Evolutionary conservation across 2,329 filamentous ascomycete genomes (phyloP).

Genomic region (Phyllosticta capitalensis): DNA sequence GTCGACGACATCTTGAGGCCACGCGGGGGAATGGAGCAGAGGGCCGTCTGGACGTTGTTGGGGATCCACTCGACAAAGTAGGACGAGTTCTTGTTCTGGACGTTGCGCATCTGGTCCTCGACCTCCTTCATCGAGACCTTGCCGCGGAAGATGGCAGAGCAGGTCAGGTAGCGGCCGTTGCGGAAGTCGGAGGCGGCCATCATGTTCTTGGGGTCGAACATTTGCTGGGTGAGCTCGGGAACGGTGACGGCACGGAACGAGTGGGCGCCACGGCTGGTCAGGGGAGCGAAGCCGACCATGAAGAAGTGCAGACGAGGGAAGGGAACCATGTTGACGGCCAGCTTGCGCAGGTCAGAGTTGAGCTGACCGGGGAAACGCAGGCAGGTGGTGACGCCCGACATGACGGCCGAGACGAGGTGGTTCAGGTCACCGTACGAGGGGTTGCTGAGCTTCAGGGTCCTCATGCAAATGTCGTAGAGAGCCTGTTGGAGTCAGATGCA

Average conservation of each 20-base stretch:
- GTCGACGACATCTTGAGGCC: constrained; percentile 99
- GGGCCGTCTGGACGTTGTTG: constrained; percentile 99
- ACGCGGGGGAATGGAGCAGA: constrained; percentile 96
- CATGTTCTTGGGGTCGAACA: constrained; percentile 99
- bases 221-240: constrained; percentile 98
- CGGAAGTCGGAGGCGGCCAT: constrained; percentile 99
- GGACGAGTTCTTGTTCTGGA: constrained; percentile 98
- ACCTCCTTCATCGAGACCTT: constrained; percentile 99
- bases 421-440: constrained; percentile 98
- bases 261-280: constrained; percentile 85
- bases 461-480: constrained; percentile 99
- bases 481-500: constrained; percentile 41
- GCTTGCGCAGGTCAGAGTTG: constrained; percentile 98
- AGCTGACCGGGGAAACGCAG: constrained; percentile 99
- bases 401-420: constrained; percentile 98
- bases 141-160: constrained; percentile 99
- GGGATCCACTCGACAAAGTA: constrained; percentile 99
- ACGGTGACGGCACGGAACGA: constrained; percentile 97
- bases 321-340: constrained; percentile 99
- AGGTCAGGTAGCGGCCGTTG: constrained; percentile 98
- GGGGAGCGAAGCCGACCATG: constrained; percentile 99
- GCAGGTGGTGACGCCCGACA: constrained; percentile 98
- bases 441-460: constrained; percentile 96
- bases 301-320: constrained; percentile 99
- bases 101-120: constrained; percentile 99